phyloP scores from a whole-genome alignment of 202 grass and related monocot species.

The Dendrocalamus latiflorus region DNA sequence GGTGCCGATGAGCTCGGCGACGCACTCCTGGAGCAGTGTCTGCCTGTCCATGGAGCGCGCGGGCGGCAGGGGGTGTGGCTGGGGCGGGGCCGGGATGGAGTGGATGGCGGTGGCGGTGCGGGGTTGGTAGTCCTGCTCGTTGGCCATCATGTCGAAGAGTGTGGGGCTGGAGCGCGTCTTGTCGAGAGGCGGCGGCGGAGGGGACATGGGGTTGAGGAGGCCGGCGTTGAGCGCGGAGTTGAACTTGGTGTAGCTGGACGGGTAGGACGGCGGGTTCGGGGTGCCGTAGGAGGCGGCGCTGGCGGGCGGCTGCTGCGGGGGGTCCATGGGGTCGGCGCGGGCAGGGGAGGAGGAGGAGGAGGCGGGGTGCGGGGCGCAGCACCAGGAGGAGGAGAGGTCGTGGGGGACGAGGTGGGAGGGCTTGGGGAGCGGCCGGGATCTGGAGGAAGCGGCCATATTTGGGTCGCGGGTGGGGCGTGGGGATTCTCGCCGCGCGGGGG shows the following conservation, averaged over 20 bases:
- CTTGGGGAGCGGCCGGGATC: conserved; percentile 38
- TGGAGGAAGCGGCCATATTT: conserved; percentile 49
- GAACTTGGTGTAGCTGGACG: conserved; percentile 91
- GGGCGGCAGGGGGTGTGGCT: conserved; percentile 21
- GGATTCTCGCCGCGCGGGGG: conserved; percentile 44
- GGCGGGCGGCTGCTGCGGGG: not conserved
- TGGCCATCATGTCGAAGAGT: conserved; percentile 98
- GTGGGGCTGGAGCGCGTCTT: conserved; percentile 95
- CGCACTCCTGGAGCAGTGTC: conserved; percentile 72
- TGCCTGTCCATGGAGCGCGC: conserved; percentile 54
- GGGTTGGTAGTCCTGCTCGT: conserved; percentile 96
- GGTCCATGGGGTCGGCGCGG: conserved; percentile 26
- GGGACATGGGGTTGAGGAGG: conserved; percentile 94
- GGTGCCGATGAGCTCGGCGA: conserved; percentile 71
- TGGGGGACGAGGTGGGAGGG: conserved; percentile 46
- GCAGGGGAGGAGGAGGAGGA: not conserved
- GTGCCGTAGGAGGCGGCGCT: conserved; percentile 20
- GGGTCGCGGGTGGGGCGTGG: not conserved
- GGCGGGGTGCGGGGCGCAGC: conserved; percentile 38
- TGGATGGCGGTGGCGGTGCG: conserved; percentile 25
- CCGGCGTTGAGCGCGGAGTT: conserved; percentile 94
- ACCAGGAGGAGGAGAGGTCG: conserved; percentile 53
- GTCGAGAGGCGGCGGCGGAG: conserved; percentile 64
- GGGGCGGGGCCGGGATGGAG: conserved; percentile 31
- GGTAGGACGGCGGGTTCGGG: conserved; percentile 43